Conservation (phyloP, 768 basidiomycete genomes). For the Mycena epipterygia region DNA sequence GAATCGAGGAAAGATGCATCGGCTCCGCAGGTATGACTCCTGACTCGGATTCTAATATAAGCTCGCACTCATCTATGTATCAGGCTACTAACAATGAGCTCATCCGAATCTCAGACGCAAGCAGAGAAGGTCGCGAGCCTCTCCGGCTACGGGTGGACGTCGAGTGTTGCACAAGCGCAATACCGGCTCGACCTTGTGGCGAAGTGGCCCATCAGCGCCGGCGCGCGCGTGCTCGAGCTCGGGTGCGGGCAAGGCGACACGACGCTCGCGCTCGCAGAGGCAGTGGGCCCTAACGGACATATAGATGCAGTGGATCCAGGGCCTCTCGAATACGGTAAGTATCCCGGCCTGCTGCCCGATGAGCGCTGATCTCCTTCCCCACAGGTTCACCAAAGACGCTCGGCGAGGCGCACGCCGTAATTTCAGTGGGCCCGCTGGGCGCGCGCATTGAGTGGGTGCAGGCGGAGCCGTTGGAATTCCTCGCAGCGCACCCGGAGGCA, state of each 20-base stretch:
- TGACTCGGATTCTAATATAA: too few species aligned
- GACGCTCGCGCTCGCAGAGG: slow-evolving; percentile 51
- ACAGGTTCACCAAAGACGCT: slow-evolving; percentile 53
- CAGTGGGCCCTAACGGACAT: slow-evolving; percentile 50
- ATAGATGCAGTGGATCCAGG: slow-evolving; percentile 57
- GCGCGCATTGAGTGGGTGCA: slow-evolving; percentile 51
- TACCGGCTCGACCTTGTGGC: slow-evolving; percentile 50
- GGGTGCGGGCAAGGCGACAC: slow-evolving; percentile 59
- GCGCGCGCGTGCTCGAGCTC: slow-evolving; percentile 51
- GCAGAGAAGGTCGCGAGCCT: slow-evolving; percentile 31
- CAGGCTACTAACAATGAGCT: slow-evolving; percentile 9
- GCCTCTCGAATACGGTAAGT: slow-evolving; percentile 50
- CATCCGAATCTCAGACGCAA: background rate
- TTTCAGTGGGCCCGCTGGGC: slow-evolving; percentile 47
- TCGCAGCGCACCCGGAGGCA: slow-evolving; percentile 34
- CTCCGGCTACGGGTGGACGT: slow-evolving; percentile 32
- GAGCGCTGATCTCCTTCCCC: background rate
- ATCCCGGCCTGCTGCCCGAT: too few species aligned
- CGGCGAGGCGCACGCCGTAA: slow-evolving; percentile 50
- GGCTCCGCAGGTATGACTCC: too few species aligned
- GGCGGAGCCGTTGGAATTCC: slow-evolving; percentile 45
- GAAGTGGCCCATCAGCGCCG: slow-evolving; percentile 45
- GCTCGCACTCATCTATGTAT: too few species aligned
- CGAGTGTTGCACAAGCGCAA: slow-evolving; percentile 36
- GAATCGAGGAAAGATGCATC: too few species aligned